Evolutionary conservation across 2,329 filamentous ascomycete genomes (phyloP), one percentile per base, ranked within the genome.

Genomic region (Pochonia chlamydosporia): DNA sequence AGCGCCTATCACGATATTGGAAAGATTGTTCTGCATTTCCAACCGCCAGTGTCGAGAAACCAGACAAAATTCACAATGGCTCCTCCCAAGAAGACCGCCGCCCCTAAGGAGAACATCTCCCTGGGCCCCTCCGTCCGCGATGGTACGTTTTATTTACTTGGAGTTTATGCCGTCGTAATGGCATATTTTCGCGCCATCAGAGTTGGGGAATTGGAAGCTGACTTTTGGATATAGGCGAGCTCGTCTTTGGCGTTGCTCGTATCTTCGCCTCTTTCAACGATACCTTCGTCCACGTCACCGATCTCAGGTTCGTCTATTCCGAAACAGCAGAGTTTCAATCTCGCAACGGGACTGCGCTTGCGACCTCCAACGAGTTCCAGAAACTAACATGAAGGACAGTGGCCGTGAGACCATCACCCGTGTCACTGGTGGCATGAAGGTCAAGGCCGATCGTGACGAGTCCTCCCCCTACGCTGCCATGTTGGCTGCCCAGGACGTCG

Each of bases 391-490:
- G 4, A 5, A 25, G 7, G 81, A 72, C 79, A 95, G 89, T 78
- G 93, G 93, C 79, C 93, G 93, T 78, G 93, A 99, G 87, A 99
- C 95, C 78, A 96, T 99, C 81, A 89, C 84, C 84, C 91, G 93
- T 89, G 92, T 99, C 63, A 99, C 95, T 67, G 93, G 95, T 80
- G 95, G 95, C 71, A 99, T 99, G 93, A 99, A 99, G 84, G 93
- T 99, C 84, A 99, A 99, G 87, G 91, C 91, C 75, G 91, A 99
- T 71, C 92, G 93, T 83, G 93, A 99, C 79, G 93, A 99, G 82
- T 97, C 92, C 67, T 97, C 93, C 62, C 93, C 93, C 66, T 99
- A 99, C 83, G 93, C 93, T 68, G 93, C 93, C 78, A 99, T 99
- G 93, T 91, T 99, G 88, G 93, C 93, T 77, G 93, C 93, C 60